Percentiles rank a stretch among this genome's conserved stretches.
These are phyloP conservation scores for Thymus mandschuricus DNA, from an alignment of 257 asterid genomes.

Conservation along the genomic window DNA sequence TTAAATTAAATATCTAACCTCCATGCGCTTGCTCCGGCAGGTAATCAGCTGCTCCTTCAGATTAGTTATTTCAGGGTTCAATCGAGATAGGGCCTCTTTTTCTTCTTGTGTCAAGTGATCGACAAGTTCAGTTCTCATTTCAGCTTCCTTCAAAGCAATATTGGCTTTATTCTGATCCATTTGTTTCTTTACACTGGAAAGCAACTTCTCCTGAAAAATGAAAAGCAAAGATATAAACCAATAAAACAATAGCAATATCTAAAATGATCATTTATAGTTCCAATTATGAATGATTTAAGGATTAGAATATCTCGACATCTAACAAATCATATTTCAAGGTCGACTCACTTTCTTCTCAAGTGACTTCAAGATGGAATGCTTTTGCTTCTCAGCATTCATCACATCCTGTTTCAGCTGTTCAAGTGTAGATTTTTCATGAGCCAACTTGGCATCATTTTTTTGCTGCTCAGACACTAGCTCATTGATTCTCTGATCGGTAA, in stretches of 20 bases:
- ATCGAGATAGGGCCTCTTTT: constrained; percentile 76
- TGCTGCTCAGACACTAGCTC: constrained; percentile 96
- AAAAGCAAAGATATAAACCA: constrained; percentile 1
- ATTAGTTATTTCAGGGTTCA: constrained; percentile 88
- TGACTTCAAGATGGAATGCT: constrained; percentile 70
- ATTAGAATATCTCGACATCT: constrained; percentile 21
- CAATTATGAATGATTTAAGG: constrained; percentile 6
- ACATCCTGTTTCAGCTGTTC: constrained; percentile 91
- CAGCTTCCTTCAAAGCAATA: constrained; percentile 78
- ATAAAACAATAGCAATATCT: background rate
- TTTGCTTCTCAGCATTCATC: constrained; percentile 77
- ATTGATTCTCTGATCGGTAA: constrained; percentile 87
- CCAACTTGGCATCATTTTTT: constrained; percentile 92
- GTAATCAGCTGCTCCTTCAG: constrained; percentile 74
- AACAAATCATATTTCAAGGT: constrained; percentile 15
- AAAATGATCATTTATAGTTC: background rate
- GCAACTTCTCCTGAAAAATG: constrained; percentile 79
- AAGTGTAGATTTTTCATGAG: constrained; percentile 83
- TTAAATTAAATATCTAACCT: constrained; percentile 55
- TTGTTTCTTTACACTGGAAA: constrained; percentile 74
- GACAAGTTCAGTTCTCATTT: constrained; percentile 96
- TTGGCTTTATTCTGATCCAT: constrained; percentile 85
- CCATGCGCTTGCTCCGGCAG: constrained; percentile 82
- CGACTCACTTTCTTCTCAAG: constrained; percentile 83
- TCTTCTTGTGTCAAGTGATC: constrained; percentile 95